Evolutionary conservation across 176 grass and related monocot genomes (phyloP), one percentile per base, ranked within the genome.

Genomic region (Carex parvula): DNA sequence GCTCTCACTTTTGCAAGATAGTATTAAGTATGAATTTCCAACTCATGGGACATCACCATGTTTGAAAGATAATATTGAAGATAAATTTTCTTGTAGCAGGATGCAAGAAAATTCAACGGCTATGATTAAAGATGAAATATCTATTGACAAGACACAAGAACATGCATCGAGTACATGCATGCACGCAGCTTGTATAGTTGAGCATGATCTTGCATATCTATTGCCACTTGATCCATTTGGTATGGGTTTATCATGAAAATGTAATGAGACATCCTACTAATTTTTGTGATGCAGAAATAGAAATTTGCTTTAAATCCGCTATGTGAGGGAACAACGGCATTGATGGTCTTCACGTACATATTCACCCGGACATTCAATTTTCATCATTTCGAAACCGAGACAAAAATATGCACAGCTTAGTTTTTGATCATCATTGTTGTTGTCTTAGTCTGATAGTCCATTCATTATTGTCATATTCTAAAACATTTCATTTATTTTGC

Each of bases 121-220:
- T 52, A 37, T 22, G 44, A 50, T 73, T 50, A 73, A 24, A 14
- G 44, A 50, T 24, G 42, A 73, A 44, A 37, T 9, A 21, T 8
- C 67, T 70, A 7, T 10, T 10, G 35, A 18, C 35, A 70, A 3
- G 3, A 8, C 0, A 4, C 37, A 1, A 42, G 67, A 42, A 70
- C 60, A 62, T 42, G 8, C 69, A 2, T 13, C n/a, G 10, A 50
- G 46, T 12, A 72, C 69, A 37, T 17, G 13, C 65, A 37, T 17
- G 15, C 30, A 1, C 22, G 41, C 69, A 48, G 3, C 39, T 72
- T 72, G 41, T 50, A 50, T 10, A 72, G 69, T 5, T 12, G 69
- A 72, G 3, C 69, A 72, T 24, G 69, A 72, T 50, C 69, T 72
- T 72, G 69, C 69, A n/a, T 72, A 72, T 4, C 37, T 72, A 21